Percentiles rank a stretch among this genome's conserved stretches.
phyloP scores from a whole-genome alignment of 192 early-diverging fungal species.

The Pilaira anomala region DNA sequence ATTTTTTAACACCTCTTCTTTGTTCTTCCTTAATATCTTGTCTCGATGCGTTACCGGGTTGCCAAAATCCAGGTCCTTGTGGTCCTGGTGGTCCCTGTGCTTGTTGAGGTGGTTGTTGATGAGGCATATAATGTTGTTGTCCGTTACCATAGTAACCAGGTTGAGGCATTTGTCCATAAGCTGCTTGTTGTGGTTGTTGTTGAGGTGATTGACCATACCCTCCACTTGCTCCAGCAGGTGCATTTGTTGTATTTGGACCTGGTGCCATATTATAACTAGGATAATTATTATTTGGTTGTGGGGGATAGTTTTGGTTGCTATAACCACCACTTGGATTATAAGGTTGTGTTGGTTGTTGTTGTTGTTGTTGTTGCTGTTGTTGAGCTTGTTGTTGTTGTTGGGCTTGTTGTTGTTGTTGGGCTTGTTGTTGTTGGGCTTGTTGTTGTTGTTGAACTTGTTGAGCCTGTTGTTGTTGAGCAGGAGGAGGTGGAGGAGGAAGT shows the following conservation, averaged over 20 bases:
- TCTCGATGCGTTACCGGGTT: conserved; percentile 6
- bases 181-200: conserved; percentile 2
- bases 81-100: no score
- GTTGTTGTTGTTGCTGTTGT: neutral
- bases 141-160: conserved; percentile 16
- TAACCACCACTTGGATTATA: neutral
- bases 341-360: neutral
- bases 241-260: no score
- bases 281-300: neutral
- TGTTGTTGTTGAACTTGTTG: conserved; percentile 1
- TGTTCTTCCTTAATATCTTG: neutral
- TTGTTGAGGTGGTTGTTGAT: neutral
- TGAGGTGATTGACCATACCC: conserved; percentile 2
- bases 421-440: neutral
- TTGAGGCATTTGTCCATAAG: conserved; percentile 18
- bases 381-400: neutral
- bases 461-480: neutral
- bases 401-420: neutral
- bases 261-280: conserved; percentile 1
- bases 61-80: conserved; percentile 12
- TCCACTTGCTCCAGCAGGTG: neutral
- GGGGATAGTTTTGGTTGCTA: conserved; percentile 11
- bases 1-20: neutral
- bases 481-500: neutral
- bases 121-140: conserved; percentile 21